Conservation (phyloP, 768 basidiomycete species). For the Kwoniella mangroviensis region DNA sequence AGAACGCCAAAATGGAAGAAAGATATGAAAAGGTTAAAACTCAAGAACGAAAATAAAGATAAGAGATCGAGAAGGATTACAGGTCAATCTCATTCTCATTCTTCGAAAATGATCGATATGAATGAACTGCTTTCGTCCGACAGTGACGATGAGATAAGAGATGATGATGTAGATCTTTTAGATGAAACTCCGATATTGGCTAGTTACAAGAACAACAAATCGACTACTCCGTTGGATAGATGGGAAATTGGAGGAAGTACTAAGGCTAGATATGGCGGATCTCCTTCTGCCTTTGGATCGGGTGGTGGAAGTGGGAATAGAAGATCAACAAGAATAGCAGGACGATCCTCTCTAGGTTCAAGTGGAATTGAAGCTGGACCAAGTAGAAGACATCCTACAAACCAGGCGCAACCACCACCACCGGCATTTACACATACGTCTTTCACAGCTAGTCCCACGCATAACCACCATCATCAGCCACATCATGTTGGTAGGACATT, state of each 20-base stretch:
- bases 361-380: neutral
- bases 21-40: neutral
- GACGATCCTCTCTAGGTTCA: slow-evolving; percentile 7
- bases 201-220: neutral
- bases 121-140: neutral
- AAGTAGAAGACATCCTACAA: neutral
- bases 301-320: slow-evolving; percentile 1
- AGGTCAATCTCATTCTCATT: neutral
- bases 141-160: neutral
- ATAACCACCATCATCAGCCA: neutral
- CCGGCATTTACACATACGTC: slow-evolving; percentile 11
- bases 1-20: slow-evolving; percentile 39
- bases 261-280: slow-evolving; percentile 7
- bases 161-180: no score
- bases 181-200: neutral
- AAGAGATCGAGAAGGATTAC: neutral
- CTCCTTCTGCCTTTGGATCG: neutral
- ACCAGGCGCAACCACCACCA: neutral
- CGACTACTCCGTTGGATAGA: slow-evolving; percentile 12
- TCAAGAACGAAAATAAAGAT: neutral
- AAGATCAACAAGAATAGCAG: slow-evolving; percentile 18
- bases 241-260: neutral
- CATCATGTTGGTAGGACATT: neutral
- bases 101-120: neutral
- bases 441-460: slow-evolving; percentile 9